These are phyloP conservation scores for Eutypella sp. DNA, from an alignment of 2,329 filamentous ascomycete species.

Conservation along the genomic window DNA sequence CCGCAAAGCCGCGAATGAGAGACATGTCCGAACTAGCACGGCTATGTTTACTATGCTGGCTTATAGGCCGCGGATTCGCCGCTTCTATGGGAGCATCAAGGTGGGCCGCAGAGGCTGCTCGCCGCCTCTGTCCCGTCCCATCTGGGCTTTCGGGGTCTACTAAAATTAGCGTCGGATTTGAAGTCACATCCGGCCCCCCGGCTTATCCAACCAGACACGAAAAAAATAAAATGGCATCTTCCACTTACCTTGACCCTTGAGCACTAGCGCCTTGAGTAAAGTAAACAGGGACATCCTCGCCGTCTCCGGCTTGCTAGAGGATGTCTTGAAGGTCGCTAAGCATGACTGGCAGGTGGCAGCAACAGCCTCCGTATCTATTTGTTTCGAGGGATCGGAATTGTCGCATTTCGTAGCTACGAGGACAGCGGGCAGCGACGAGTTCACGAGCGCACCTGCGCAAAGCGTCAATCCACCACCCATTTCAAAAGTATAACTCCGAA, in stretches of 20 bases:
- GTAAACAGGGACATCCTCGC: conserved; percentile 71
- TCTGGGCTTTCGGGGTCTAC: conserved; percentile 34
- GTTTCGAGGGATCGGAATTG: conserved; percentile 61
- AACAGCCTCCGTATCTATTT: conserved; percentile 65
- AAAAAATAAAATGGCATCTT: no score
- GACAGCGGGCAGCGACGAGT: conserved; percentile 68
- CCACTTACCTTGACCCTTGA: conserved; percentile 62
- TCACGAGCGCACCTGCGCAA: conserved; percentile 64
- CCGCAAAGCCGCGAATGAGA: conserved; percentile 48
- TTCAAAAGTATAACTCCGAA: no score
- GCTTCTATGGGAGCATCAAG: conserved; percentile 51
- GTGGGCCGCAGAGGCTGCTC: conserved; percentile 58
- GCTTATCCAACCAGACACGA: no score
- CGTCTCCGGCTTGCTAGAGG: conserved; percentile 63
- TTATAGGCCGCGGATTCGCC: conserved; percentile 47
- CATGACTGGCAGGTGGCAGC: conserved; percentile 61
- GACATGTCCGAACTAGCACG: conserved; percentile 69
- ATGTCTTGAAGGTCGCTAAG: conserved; percentile 69
- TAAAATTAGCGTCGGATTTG: conserved; percentile 4
- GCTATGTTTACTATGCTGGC: conserved; percentile 61
- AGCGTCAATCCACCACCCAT: conserved; percentile 15
- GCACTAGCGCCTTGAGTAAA: conserved; percentile 67
- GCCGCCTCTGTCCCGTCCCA: conserved; percentile 41
- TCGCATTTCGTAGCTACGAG: conserved; percentile 91
- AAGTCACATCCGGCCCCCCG: background rate